Percentiles rank a stretch among this genome's conserved stretches.
Conservation (phyloP, 768 basidiomycete genomes). For the Multifurca ochricompacta region DNA sequence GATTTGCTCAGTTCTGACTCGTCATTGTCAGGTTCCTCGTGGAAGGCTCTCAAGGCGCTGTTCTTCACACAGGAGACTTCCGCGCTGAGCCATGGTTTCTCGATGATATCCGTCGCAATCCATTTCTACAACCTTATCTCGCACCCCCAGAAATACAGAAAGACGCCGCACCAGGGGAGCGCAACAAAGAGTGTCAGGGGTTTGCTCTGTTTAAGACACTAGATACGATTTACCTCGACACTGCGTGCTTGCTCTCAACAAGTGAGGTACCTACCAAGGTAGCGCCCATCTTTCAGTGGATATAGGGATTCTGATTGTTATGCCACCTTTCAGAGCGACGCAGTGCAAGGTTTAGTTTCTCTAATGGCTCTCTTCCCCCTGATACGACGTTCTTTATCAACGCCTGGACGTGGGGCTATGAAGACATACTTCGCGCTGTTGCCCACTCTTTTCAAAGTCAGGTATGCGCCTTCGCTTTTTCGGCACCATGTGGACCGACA, state of each 20-base stretch:
- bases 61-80: conserved; percentile 92
- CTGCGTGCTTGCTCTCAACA: conserved; percentile 51
- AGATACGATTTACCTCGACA: conserved; percentile 80
- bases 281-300: not conserved
- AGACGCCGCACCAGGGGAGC: not conserved
- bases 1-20: not conserved
- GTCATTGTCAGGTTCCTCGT: conserved; percentile 65
- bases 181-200: not conserved
- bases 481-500: not conserved
- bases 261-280: not conserved
- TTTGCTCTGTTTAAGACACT: conserved; percentile 33
- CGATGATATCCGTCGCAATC: conserved; percentile 57
- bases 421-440: conserved; percentile 77
- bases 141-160: conserved; percentile 21
- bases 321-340: conserved; percentile 44
- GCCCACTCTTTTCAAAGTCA: conserved; percentile 55
- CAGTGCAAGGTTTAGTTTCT: conserved; percentile 55
- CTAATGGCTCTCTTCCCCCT: conserved; percentile 63
- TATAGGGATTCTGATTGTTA: not conserved
- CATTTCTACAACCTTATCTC: conserved; percentile 66
- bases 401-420: conserved; percentile 95
- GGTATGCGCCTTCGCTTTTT: conserved; percentile 31
- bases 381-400: conserved; percentile 81
- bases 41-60: conserved; percentile 55
- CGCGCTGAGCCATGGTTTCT: conserved; percentile 82